A percentile compares a stretch with the other conserved stretches of the same genome.
Conservation (phyloP, 495 filamentous ascomycete genomes). For the Tetracladium marchalianum region DNA sequence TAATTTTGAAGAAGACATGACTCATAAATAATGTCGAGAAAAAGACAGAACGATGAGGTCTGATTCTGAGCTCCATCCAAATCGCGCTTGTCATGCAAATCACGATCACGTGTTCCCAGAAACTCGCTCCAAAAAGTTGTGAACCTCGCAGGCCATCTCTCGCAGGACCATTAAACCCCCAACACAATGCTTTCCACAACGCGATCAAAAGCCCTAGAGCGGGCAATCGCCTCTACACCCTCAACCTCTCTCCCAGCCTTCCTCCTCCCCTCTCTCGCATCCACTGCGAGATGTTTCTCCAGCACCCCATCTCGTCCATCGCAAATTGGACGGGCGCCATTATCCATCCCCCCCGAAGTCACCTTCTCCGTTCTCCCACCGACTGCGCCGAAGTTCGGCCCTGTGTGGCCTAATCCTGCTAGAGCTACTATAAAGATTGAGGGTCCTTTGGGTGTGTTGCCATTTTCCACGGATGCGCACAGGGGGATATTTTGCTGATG, state of each 20-base stretch:
- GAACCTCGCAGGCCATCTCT: background rate
- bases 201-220: conserved; percentile 31
- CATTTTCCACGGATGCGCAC: background rate
- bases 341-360: conserved; percentile 79
- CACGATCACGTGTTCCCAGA: too few relatives aligned
- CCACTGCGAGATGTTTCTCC: conserved; percentile 56
- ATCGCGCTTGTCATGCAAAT: too few relatives aligned
- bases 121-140: background rate
- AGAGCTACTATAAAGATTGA: conserved; percentile 55
- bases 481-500: background rate
- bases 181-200: conserved; percentile 39
- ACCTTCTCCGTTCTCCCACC: conserved; percentile 57
- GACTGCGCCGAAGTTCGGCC: conserved; percentile 34
- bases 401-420: conserved; percentile 40
- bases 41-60: background rate
- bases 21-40: too few relatives aligned
- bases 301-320: conserved; percentile 54
- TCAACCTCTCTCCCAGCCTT: conserved; percentile 51
- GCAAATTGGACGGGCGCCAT: conserved; percentile 72
- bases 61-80: too few relatives aligned
- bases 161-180: background rate
- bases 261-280: conserved; percentile 60
- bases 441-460: conserved; percentile 59
- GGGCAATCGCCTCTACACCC: conserved; percentile 22
- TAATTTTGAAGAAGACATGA: too few relatives aligned